A percentile compares a stretch with the other conserved stretches of the same genome.
Evolutionary conservation across 2,329 filamentous ascomycete species (phyloP).

Genomic region (Malbranchea cinnamomea): DNA sequence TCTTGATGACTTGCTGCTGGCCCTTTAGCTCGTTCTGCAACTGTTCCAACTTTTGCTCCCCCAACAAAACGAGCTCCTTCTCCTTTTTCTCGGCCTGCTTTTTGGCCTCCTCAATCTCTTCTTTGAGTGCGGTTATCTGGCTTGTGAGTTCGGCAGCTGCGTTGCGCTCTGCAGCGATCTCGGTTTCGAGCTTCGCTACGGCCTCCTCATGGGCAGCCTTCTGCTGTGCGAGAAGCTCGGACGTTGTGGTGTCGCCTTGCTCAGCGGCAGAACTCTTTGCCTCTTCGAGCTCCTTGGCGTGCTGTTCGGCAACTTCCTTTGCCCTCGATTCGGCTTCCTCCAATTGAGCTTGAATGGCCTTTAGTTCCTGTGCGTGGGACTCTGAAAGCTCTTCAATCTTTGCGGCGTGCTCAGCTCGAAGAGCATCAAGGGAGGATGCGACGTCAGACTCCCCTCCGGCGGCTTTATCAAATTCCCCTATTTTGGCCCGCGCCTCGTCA

Average conservation of each 20-base stretch:
- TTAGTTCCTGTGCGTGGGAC: conserved; percentile 10
- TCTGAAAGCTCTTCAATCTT: conserved; percentile 9
- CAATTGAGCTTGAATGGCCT: conserved; percentile 19
- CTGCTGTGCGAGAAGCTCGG: conserved; percentile 22
- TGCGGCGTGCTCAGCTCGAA: conserved; percentile 10
- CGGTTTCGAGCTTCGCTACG: conserved; percentile 8
- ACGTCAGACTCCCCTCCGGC: conserved; percentile 5
- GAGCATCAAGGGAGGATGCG: conserved; percentile 2
- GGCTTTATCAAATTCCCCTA: conserved; percentile 6
- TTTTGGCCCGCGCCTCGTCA: conserved; percentile 9
- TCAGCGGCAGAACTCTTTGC: conserved; percentile 22
- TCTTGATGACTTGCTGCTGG: conserved; percentile 23
- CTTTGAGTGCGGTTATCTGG: conserved; percentile 8
- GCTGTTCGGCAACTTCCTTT: conserved; percentile 23
- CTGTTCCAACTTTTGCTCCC: conserved; percentile 16
- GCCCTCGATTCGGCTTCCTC: conserved; percentile 22
- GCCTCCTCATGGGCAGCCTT: conserved; percentile 23
- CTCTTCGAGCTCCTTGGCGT: conserved; percentile 23
- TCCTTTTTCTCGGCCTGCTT: conserved; percentile 16
- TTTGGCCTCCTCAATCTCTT: conserved; percentile 15
- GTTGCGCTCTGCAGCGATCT: conserved; percentile 9
- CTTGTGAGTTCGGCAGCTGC: conserved; percentile 6
- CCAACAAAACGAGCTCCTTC: too few relatives aligned
- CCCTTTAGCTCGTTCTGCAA: conserved; percentile 21
- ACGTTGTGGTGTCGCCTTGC: conserved; percentile 21